Percentiles rank a stretch among this genome's conserved stretches.
Conservation (phyloP, 176 grass and related monocot species). For the Oryza glaberrima region DNA sequence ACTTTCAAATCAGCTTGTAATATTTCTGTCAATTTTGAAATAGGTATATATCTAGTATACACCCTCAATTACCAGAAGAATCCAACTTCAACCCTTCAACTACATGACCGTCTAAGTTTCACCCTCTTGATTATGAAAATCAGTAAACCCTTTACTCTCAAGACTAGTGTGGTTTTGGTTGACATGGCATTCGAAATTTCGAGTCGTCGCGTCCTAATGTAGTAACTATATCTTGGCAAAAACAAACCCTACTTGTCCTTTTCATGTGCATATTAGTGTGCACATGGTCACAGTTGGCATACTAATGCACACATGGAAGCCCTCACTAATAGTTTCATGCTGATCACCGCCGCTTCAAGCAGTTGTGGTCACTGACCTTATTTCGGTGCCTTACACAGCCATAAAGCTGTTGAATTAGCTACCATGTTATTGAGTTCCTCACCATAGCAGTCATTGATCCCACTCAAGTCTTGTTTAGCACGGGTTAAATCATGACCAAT, state of each 20-base stretch:
- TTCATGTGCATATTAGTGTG: neutral
- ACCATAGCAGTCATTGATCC: neutral
- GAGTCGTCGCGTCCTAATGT: neutral
- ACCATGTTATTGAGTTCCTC: neutral
- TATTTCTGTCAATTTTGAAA: constrained; percentile 20
- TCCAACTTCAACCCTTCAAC: neutral
- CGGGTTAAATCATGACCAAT: neutral
- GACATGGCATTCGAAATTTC: neutral
- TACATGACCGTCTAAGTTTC: neutral
- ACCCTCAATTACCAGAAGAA: neutral
- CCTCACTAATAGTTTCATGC: neutral
- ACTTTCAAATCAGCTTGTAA: neutral
- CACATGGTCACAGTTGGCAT: neutral
- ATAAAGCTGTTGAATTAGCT: neutral
- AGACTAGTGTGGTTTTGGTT: neutral
- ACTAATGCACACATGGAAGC: neutral
- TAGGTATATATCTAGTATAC: neutral
- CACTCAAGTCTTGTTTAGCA: neutral
- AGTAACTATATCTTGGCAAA: neutral
- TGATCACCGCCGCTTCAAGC: neutral
- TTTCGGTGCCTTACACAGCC: neutral
- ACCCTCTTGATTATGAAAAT: neutral
- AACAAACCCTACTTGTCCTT: neutral
- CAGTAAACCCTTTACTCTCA: neutral
- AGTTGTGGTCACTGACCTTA: neutral